A percentile compares a stretch with the other conserved stretches of the same genome.
Evolutionary conservation across 164 flowering plant species (phyloP).

Genomic region (Stephania yunnanensis): DNA sequence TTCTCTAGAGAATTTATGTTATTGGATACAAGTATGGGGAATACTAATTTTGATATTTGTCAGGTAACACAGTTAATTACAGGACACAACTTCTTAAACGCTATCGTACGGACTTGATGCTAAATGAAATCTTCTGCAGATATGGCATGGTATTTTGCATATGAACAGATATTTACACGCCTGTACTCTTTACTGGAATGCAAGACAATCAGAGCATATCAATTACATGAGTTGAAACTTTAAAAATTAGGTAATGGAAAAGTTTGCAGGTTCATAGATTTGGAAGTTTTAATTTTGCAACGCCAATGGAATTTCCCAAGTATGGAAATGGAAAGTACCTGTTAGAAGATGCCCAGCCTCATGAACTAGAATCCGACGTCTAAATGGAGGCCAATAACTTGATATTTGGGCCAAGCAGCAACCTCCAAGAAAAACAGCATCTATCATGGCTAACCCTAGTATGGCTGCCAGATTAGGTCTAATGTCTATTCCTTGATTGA

Average conservation of each 20-base stretch:
- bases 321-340: constrained; percentile 29
- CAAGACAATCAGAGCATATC: background rate
- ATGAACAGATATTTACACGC: background rate
- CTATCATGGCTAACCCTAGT: constrained; percentile 64
- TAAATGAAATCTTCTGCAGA: background rate
- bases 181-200: background rate
- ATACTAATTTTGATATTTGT: too few relatives aligned
- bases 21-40: too few relatives aligned
- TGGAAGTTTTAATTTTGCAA: too few relatives aligned
- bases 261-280: background rate
- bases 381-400: constrained; percentile 89
- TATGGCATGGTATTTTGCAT: background rate
- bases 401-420: constrained; percentile 80
- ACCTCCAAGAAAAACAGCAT: constrained; percentile 85
- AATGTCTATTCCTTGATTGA: constrained; percentile 78
- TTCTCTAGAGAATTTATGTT: too few relatives aligned
- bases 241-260: background rate
- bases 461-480: constrained; percentile 76
- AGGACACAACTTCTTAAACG: background rate
- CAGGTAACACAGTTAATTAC: too few relatives aligned
- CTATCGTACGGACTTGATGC: background rate
- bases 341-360: constrained; percentile 96
- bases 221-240: background rate
- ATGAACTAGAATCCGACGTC: constrained; percentile 84
- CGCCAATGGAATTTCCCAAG: too few relatives aligned